These are phyloP conservation scores for Garcia nutans DNA, from an alignment of 345 rosid genomes.

Conservation along the genomic window DNA sequence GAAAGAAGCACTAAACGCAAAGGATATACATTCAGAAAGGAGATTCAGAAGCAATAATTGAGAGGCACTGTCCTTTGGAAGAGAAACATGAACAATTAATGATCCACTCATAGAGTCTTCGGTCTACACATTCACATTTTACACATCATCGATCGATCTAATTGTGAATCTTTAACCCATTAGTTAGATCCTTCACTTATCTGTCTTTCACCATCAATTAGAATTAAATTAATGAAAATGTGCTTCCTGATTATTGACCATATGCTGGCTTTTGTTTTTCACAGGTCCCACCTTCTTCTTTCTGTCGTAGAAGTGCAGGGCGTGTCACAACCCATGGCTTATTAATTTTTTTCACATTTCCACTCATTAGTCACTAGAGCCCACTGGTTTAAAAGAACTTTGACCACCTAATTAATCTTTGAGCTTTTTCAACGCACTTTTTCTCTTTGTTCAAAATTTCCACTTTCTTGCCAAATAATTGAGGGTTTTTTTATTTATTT, in stretches of 20 bases:
- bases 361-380: neutral
- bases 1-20: neutral
- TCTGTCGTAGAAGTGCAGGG: neutral
- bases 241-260: neutral
- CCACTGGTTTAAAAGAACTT: neutral
- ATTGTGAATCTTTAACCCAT: neutral
- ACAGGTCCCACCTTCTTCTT: neutral
- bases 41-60: neutral
- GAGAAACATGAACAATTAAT: neutral
- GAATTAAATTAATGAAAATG: neutral
- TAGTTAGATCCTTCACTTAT: neutral
- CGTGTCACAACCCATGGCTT: constrained; percentile 16
- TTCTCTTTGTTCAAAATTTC: neutral
- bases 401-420: constrained; percentile 8
- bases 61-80: neutral
- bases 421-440: neutral
- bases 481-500: neutral
- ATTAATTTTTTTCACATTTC: neutral
- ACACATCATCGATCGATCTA: neutral
- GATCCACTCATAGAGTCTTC: neutral
- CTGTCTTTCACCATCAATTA: neutral
- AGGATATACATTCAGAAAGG: neutral
- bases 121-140: constrained; percentile 4
- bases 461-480: constrained; percentile 3
- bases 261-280: neutral